These are phyloP conservation scores for Geranium incanum DNA, from an alignment of 441 rosid species.

Conservation along the genomic window DNA sequence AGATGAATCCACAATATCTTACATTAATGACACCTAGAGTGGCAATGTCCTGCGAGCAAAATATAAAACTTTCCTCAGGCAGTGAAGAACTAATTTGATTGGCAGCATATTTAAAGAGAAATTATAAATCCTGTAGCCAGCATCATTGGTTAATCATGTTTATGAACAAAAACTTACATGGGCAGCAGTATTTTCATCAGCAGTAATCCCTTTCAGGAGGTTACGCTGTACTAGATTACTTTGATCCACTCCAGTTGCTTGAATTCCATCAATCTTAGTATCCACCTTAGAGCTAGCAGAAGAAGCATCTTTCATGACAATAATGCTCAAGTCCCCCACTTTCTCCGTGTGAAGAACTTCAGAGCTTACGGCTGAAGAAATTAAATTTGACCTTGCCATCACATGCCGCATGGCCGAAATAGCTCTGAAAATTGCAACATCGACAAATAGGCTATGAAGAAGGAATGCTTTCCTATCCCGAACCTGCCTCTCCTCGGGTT, in stretches of 20 bases:
- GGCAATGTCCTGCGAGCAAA: constrained; percentile 51
- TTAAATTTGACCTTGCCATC: constrained; percentile 34
- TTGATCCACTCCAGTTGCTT: constrained; percentile 46
- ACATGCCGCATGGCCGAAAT: constrained; percentile 40
- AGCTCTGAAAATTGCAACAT: constrained; percentile 60
- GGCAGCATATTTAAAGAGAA: constrained; percentile 10
- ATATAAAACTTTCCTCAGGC: constrained; percentile 25
- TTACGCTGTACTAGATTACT: constrained; percentile 53
- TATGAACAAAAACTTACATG: constrained; percentile 38
- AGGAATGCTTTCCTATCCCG: constrained; percentile 71
- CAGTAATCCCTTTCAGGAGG: constrained; percentile 75
- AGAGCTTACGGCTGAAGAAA: constrained; percentile 26
- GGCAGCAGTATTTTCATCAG: constrained; percentile 77
- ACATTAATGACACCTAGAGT: constrained; percentile 65
- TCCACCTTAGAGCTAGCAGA: constrained; percentile 60
- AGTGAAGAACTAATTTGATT: constrained; percentile 5
- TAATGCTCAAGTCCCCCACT: constrained; percentile 50
- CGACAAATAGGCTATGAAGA: constrained; percentile 68
- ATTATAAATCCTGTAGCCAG: constrained; percentile 13
- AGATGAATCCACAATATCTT: constrained; percentile 60
- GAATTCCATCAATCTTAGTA: constrained; percentile 59
- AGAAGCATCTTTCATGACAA: constrained; percentile 51
- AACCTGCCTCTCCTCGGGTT: constrained; percentile 72
- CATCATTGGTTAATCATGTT: constrained; percentile 14
- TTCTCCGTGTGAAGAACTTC: constrained; percentile 38